These are phyloP conservation scores for Blastobotrys indianensis DNA, from an alignment of 1,139 yeast species.

Conservation along the genomic window DNA sequence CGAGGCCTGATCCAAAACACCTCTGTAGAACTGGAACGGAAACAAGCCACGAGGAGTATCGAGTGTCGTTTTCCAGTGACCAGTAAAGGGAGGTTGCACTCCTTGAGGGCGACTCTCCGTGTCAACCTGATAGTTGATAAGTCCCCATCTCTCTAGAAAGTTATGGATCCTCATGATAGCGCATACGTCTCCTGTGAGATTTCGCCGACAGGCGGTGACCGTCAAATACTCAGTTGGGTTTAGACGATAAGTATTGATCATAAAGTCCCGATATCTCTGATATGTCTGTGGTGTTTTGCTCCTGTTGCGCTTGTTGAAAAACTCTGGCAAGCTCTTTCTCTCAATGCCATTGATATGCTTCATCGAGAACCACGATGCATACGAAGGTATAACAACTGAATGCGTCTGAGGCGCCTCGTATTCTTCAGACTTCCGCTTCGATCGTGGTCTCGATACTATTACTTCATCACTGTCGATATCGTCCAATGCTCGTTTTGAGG, in stretches of 20 bases:
- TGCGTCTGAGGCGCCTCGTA: constrained; percentile 54
- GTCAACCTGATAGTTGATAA: constrained; percentile 90
- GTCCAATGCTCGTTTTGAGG: neutral
- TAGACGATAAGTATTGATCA: constrained; percentile 85
- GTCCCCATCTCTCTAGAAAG: constrained; percentile 92
- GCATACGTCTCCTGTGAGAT: constrained; percentile 93
- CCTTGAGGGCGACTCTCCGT: constrained; percentile 64
- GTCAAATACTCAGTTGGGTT: constrained; percentile 92
- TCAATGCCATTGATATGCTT: constrained; percentile 60
- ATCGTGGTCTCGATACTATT: constrained; percentile 4
- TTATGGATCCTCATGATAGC: constrained; percentile 85
- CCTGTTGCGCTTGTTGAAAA: constrained; percentile 66
- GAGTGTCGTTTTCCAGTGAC: constrained; percentile 44
- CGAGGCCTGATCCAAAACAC: constrained; percentile 29
- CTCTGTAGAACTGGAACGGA: constrained; percentile 63
- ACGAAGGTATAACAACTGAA: constrained; percentile 87
- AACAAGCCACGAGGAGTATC: constrained; percentile 94
- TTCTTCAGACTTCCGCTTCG: constrained; percentile 10
- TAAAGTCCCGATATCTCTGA: constrained; percentile 82
- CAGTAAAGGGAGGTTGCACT: constrained; percentile 63
- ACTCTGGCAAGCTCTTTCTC: constrained; percentile 80
- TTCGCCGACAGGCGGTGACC: constrained; percentile 90
- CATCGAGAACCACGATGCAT: constrained; percentile 85
- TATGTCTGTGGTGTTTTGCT: constrained; percentile 88
- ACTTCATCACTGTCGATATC: constrained; percentile 1